Percentiles rank a stretch among this genome's conserved stretches.
Conservation (phyloP, 441 rosid genomes). For the Pelargonium myrrhifolium region DNA sequence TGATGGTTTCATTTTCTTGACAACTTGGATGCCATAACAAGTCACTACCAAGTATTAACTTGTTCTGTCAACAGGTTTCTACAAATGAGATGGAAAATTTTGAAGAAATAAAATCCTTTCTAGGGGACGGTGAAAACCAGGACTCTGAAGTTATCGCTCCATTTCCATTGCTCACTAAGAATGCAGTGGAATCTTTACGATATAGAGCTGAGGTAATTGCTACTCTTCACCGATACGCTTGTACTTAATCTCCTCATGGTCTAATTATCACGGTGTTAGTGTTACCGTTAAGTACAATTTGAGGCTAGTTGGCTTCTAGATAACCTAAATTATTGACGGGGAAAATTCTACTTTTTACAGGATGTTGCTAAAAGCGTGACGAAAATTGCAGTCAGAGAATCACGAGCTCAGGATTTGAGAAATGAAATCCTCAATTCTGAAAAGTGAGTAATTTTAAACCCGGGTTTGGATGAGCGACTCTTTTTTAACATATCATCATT, state of each 20-base stretch:
- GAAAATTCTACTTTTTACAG: slow-evolving; percentile 31
- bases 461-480: background rate
- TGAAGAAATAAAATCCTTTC: slow-evolving; percentile 61
- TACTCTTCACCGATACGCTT: background rate
- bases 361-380: slow-evolving; percentile 93
- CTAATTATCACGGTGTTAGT: background rate
- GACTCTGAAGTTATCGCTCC: slow-evolving; percentile 43
- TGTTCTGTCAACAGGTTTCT: slow-evolving; percentile 50
- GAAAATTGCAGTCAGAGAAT: slow-evolving; percentile 68
- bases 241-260: background rate
- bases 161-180: slow-evolving; percentile 66
- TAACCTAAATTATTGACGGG: slow-evolving; percentile 5
- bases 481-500: background rate
- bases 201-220: slow-evolving; percentile 83
- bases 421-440: slow-evolving; percentile 86
- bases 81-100: slow-evolving; percentile 71
- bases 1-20: background rate
- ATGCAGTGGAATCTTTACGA: slow-evolving; percentile 84
- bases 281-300: no score
- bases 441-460: slow-evolving; percentile 47
- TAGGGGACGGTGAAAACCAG: slow-evolving; percentile 52
- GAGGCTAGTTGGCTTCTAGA: background rate
- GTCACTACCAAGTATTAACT: background rate
- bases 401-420: slow-evolving; percentile 89
- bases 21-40: slow-evolving; percentile 13